These are phyloP conservation scores for Avena sativa DNA, from an alignment of 176 grass and related monocot genomes.

Conservation along the genomic window DNA sequence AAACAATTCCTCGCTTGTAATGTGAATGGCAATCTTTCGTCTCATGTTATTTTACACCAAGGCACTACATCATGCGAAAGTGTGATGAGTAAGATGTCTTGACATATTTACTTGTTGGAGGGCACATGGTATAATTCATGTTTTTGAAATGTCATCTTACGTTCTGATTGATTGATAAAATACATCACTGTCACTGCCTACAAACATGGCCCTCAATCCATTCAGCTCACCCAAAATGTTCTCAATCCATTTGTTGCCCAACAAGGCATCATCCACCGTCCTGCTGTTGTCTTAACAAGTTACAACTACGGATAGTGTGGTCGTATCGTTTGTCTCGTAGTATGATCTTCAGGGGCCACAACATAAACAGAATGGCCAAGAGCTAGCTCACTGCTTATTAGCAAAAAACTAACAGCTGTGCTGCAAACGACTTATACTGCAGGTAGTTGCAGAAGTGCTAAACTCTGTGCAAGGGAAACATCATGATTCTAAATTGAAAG, in stretches of 20 bases:
- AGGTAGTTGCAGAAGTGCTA: background rate
- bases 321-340: background rate
- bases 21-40: background rate
- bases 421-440: background rate
- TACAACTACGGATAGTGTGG: background rate
- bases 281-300: background rate
- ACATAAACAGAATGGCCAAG: no score
- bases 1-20: background rate
- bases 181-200: background rate
- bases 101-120: background rate
- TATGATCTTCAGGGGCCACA: background rate
- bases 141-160: background rate
- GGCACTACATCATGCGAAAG: background rate
- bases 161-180: conserved; percentile 26
- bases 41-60: conserved; percentile 13
- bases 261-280: background rate
- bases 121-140: background rate
- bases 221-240: no score
- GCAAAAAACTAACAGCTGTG: background rate
- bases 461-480: background rate
- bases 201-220: background rate
- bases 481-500: background rate
- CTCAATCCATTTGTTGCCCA: no score
- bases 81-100: background rate
- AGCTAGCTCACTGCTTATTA: background rate